Evolutionary conservation across 306 rosid species (phyloP).

Genomic region (Quercus ilex): DNA sequence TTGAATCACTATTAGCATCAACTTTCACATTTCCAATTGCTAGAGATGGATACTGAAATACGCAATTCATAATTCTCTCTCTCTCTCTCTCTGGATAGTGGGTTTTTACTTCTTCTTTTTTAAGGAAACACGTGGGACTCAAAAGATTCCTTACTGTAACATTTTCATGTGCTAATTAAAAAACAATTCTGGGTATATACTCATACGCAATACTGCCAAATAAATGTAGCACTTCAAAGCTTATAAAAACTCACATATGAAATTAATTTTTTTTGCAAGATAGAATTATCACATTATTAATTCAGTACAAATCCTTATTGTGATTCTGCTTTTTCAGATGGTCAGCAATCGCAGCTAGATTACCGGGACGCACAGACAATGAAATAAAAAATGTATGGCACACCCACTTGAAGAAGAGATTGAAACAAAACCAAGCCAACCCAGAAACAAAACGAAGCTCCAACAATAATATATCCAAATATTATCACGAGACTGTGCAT

Average conservation of each 20-base stretch:
- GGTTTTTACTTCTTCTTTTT: slow-evolving; percentile 2
- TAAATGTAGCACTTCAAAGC: not conserved
- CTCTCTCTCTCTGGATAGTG: not conserved
- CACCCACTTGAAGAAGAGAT: slow-evolving; percentile 81
- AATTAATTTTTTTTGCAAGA: no score
- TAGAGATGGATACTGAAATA: no score
- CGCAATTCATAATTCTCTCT: no score
- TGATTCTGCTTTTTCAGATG: slow-evolving; percentile 45
- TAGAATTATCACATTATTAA: not conserved
- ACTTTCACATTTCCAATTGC: no score
- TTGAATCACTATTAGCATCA: not conserved
- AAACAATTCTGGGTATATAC: no score
- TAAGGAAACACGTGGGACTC: slow-evolving; percentile 10
- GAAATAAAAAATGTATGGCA: slow-evolving; percentile 96
- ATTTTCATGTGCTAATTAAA: slow-evolving; percentile 13
- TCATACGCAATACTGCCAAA: not conserved
- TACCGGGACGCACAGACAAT: slow-evolving; percentile 90
- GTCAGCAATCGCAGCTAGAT: slow-evolving; percentile 79
- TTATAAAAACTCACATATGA: no score
- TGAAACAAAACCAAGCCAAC: slow-evolving; percentile 25
- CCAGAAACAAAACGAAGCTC: slow-evolving; percentile 6
- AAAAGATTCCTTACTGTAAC: slow-evolving; percentile 30
- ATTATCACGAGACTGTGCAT: not conserved
- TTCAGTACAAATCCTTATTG: not conserved
- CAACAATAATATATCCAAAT: not conserved